A percentile compares a stretch with the other conserved stretches of the same genome.
Evolutionary conservation across 306 rosid genomes (phyloP).

Genomic region (Vigna reflexopilosa): DNA sequence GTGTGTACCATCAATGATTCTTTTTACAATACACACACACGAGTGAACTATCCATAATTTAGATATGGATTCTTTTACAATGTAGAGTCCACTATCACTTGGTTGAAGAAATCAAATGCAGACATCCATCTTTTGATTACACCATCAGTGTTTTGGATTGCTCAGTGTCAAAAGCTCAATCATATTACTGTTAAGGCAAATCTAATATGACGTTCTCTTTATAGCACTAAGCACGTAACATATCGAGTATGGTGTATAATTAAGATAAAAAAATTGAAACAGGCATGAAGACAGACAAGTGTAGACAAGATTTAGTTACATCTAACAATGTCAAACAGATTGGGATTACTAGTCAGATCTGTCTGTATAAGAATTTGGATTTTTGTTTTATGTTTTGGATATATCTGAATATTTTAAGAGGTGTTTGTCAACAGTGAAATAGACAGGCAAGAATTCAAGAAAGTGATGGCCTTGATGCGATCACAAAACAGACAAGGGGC

Average conservation of each 20-base stretch:
- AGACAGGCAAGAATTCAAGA: conserved; percentile 72
- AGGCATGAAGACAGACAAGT: neutral
- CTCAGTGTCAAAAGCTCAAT: neutral
- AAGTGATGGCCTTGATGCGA: conserved; percentile 82
- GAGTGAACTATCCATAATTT: neutral
- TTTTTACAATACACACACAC: neutral
- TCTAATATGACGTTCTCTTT: neutral
- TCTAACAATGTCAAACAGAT: neutral
- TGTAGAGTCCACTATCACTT: neutral
- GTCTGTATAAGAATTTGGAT: neutral
- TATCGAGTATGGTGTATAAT: neutral
- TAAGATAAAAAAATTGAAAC: neutral
- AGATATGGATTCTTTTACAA: neutral
- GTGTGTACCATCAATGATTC: neutral
- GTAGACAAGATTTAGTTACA: neutral
- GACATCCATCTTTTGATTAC: conserved; percentile 9
- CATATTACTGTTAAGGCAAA: neutral
- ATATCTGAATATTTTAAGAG: neutral
- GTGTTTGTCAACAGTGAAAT: conserved; percentile 58
- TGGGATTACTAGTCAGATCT: neutral
- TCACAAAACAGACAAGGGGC: conserved; percentile 72
- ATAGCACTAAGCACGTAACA: neutral
- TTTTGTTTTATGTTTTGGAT: neutral
- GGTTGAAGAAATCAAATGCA: neutral
- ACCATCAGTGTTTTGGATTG: neutral